These are phyloP conservation scores for Peribolospora kevripleyi DNA, from an alignment of 768 basidiomycete species.

Conservation along the genomic window DNA sequence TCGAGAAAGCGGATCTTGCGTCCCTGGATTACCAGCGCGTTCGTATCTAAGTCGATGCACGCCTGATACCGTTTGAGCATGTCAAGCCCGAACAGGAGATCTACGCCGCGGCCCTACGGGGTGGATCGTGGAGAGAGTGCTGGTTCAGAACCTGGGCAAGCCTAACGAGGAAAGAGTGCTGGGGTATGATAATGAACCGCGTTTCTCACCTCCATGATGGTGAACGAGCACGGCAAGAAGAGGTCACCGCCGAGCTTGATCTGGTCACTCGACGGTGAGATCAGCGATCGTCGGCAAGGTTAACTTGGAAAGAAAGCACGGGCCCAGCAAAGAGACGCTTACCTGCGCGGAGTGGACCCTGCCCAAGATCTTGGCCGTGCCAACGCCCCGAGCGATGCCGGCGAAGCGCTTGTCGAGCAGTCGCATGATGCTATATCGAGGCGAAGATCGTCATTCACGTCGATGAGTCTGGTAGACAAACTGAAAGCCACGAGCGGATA, in stretches of 20 bases:
- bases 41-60: conserved; percentile 74
- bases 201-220: conserved; percentile 61
- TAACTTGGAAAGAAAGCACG: no score
- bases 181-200: not conserved
- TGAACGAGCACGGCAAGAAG: conserved; percentile 67
- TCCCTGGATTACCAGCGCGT: conserved; percentile 72
- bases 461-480: not conserved
- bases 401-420: conserved; percentile 64
- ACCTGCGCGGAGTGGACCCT: conserved; percentile 69
- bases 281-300: no score
- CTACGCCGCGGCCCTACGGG: conserved; percentile 57
- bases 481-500: not conserved
- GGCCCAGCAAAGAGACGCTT: no score
- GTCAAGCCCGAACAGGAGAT: conserved; percentile 92
- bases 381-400: conserved; percentile 80
- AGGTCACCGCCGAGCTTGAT: conserved; percentile 57
- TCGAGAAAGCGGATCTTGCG: conserved; percentile 68
- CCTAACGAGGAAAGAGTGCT: not conserved
- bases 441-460: not conserved
- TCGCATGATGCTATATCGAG: conserved; percentile 51
- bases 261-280: not conserved
- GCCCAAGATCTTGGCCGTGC: conserved; percentile 79
- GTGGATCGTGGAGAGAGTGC: not conserved
- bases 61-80: conserved; percentile 97
- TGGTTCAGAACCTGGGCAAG: not conserved